A percentile compares a stretch with the other conserved stretches of the same genome.
phyloP scores from a whole-genome alignment of 768 basidiomycete species.

The Hemileccinum rubropunctum region DNA sequence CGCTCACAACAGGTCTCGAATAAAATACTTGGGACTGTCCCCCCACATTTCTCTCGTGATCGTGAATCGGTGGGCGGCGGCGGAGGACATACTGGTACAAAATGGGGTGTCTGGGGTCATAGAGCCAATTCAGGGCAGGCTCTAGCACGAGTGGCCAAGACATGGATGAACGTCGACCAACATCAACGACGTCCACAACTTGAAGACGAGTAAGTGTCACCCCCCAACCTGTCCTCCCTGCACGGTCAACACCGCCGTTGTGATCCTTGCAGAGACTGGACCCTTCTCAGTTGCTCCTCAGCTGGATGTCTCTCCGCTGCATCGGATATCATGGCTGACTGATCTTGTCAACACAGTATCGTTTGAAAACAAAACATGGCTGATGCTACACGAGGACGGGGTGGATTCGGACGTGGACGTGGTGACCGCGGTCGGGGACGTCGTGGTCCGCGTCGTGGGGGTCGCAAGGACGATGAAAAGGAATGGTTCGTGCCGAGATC shows the following conservation, averaged over 20 bases:
- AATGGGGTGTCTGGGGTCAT: constrained; percentile 21
- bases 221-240: background rate
- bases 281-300: background rate
- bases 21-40: too few species aligned
- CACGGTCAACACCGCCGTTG: background rate
- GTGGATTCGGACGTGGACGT: constrained; percentile 86
- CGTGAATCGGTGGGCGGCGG: background rate
- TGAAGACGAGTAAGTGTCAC: constrained; percentile 39
- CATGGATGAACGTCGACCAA: constrained; percentile 11
- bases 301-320: constrained; percentile 49
- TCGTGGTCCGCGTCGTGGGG: constrained; percentile 87
- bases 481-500: constrained; percentile 73
- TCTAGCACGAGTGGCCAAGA: background rate
- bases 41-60: background rate
- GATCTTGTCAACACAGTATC: constrained; percentile 28
- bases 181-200: constrained; percentile 23
- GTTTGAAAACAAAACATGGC: constrained; percentile 54
- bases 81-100: background rate
- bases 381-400: constrained; percentile 90
- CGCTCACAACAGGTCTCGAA: background rate
- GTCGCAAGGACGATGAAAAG: constrained; percentile 99
- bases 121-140: constrained; percentile 29
- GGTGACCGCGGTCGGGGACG: constrained; percentile 65
- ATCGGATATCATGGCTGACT: constrained; percentile 42
- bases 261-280: background rate